Base-by-base conservation (phyloP, 2,329 filamentous ascomycete species). In the Verticillium isaacii region DNA sequence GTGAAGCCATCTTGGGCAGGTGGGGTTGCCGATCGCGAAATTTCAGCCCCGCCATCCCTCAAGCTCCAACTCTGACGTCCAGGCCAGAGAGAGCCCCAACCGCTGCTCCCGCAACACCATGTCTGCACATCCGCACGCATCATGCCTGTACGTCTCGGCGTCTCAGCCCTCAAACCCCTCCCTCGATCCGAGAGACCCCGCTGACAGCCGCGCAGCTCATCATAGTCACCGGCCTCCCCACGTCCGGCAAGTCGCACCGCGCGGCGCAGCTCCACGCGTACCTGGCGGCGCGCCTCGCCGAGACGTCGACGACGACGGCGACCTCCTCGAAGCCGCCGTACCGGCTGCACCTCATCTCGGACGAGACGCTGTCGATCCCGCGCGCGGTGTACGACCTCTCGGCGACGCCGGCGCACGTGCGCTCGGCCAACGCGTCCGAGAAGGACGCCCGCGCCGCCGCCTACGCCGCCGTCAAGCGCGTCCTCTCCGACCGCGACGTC, bases 361-460 rank as follows among this genome's bases (percentile, higher is more conserved):
- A 93, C 77, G 84, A 90, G 66, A 82, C 82, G 4, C 84, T 93
- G 54, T 86, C 86, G 55, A 87, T 93, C 61, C 80, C 86, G 3
- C 89, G 90, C 63, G 71, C 82, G 61, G 90, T 91, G 52, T 94
- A 94, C 79, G 86, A 89, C 69, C 81, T 89, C 50, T 69, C 72
- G 2, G 73, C 74, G 23, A 75, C 86, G 25, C 82, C 82, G 2
- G 81, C 80, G 4, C 85, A 89, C 69, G 82, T 84, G 37, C 86
- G 89, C 63, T 89, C 89, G 32, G 90, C 90, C 62, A 90, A 90
- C 68, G 84, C 86, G 32, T 84, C 87, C 1, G 91, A 96, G 72
- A 96, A 96, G 74, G 89, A 94, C 76, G 91, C 91, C 1, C 86
- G 91, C 32, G 91, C 91, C 1, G 82, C 86, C 52, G 81, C 92